Conservation (phyloP, 2,329 filamentous ascomycete genomes). For the Nannizziopsis barbatae region DNA sequence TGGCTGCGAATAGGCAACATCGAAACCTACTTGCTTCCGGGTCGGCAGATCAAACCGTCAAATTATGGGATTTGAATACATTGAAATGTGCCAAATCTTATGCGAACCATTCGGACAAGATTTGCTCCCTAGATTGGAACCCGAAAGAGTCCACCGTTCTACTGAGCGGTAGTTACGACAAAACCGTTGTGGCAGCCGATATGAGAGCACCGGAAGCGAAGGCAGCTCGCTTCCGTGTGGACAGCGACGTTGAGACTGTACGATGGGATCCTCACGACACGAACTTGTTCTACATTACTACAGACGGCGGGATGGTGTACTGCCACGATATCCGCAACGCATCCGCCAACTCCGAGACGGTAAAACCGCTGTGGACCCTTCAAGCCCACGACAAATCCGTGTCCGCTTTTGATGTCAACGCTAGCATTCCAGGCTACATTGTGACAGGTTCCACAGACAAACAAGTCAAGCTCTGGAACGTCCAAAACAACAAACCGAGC, state of each 20-base stretch:
- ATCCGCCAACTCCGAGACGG: constrained; percentile 58
- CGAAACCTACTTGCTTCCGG: constrained; percentile 88
- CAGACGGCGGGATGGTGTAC: constrained; percentile 82
- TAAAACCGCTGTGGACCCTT: constrained; percentile 83
- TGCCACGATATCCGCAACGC: constrained; percentile 77
- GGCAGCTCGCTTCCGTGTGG: constrained; percentile 77
- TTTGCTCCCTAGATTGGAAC: constrained; percentile 93
- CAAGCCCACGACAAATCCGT: constrained; percentile 91
- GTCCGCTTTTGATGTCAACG: constrained; percentile 86
- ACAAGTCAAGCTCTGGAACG: constrained; percentile 94
- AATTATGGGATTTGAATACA: constrained; percentile 93
- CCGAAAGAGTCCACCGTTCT: constrained; percentile 74
- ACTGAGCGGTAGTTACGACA: constrained; percentile 87
- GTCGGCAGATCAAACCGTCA: constrained; percentile 93
- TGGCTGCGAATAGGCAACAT: constrained; percentile 86
- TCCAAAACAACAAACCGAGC: constrained; percentile 65
- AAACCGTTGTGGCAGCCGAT: constrained; percentile 85
- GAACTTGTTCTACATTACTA: constrained; percentile 92
- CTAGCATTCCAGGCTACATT: constrained; percentile 79
- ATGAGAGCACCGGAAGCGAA: constrained; percentile 85
- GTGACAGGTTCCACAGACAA: constrained; percentile 90
- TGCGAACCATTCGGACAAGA: constrained; percentile 91
- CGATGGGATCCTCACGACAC: constrained; percentile 86
- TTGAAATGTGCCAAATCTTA: constrained; percentile 92
- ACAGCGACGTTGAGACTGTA: constrained; percentile 87